A percentile compares a stretch with the other conserved stretches of the same genome.
Evolutionary conservation across 495 filamentous ascomycete genomes (phyloP).

Genomic region (Penicillium lagena): DNA sequence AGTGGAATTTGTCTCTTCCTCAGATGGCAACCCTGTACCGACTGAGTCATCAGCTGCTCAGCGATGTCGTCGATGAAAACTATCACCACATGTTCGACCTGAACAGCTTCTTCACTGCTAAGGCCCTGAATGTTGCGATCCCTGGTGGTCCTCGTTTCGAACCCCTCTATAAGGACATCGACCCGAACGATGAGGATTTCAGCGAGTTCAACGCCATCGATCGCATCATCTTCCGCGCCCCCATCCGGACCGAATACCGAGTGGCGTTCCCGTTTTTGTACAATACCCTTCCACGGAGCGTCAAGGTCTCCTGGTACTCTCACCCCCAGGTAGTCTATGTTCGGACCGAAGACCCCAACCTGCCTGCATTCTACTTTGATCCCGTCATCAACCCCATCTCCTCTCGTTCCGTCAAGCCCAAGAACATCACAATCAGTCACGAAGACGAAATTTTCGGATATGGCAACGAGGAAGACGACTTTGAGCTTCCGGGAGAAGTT

Average conservation of each 20-base stretch:
- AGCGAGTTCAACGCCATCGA: constrained; percentile 99
- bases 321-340: constrained; percentile 91
- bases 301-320: constrained; percentile 90
- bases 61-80: constrained; percentile 90
- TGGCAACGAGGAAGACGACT: constrained; percentile 84
- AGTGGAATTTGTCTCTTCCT: constrained; percentile 87
- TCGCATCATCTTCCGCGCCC: constrained; percentile 95
- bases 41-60: constrained; percentile 83
- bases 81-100: constrained; percentile 98
- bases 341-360: constrained; percentile 75
- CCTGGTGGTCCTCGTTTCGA: constrained; percentile 97
- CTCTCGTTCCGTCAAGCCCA: constrained; percentile 86
- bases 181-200: constrained; percentile 99
- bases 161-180: constrained; percentile 97
- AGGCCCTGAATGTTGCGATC: constrained; percentile 94
- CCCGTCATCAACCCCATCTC: constrained; percentile 97
- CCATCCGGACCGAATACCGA: constrained; percentile 92
- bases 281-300: constrained; percentile 92
- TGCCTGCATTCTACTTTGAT: constrained; percentile 97
- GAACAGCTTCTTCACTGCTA: constrained; percentile 92
- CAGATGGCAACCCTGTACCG: constrained; percentile 97
- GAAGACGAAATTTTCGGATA: constrained; percentile 92
- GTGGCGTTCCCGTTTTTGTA: constrained; percentile 94
- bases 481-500: constrained; percentile 71
- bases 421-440: constrained; percentile 87